phyloP scores from a whole-genome alignment of 1,284 basidiomycete species.

The Sanguinoderma infundibulare region DNA sequence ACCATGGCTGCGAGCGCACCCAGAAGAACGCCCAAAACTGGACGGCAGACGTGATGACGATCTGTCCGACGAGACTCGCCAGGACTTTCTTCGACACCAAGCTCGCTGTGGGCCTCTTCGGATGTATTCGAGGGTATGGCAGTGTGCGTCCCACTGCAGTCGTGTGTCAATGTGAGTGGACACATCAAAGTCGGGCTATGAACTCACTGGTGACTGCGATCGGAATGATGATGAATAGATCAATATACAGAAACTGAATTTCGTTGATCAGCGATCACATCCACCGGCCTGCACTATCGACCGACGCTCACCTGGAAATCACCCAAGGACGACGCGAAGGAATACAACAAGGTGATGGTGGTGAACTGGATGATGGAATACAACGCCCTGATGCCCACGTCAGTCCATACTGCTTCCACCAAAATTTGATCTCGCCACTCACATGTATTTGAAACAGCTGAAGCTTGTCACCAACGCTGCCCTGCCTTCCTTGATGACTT shows the following conservation, averaged over 20 bases:
- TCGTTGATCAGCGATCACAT: conserved; percentile 9
- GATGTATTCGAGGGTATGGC: conserved; percentile 86
- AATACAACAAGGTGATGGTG: conserved; percentile 91
- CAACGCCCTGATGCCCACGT: conserved; percentile 63
- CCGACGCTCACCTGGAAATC: conserved; percentile 83
- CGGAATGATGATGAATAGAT: conserved; percentile 97
- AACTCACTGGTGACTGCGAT: conserved; percentile 92
- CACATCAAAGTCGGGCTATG: background rate
- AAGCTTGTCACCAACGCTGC: conserved; percentile 97
- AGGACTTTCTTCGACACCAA: conserved; percentile 97
- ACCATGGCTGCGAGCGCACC: conserved; percentile 88
- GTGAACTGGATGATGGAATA: conserved; percentile 93
- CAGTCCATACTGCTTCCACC: conserved; percentile 2
- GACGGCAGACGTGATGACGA: conserved; percentile 82
- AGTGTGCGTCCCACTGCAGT: conserved; percentile 89
- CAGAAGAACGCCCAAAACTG: conserved; percentile 92
- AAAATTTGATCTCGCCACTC: conserved; percentile 37
- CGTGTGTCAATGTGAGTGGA: conserved; percentile 20
- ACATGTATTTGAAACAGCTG: conserved; percentile 99
- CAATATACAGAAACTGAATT: conserved; percentile 91
- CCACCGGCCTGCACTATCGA: background rate
- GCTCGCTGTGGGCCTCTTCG: conserved; percentile 94
- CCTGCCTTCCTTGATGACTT: conserved; percentile 95
- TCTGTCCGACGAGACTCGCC: conserved; percentile 92
- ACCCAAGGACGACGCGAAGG: conserved; percentile 94